Evolutionary conservation across 768 basidiomycete genomes (phyloP).

Genomic region (Galerina sulciceps): DNA sequence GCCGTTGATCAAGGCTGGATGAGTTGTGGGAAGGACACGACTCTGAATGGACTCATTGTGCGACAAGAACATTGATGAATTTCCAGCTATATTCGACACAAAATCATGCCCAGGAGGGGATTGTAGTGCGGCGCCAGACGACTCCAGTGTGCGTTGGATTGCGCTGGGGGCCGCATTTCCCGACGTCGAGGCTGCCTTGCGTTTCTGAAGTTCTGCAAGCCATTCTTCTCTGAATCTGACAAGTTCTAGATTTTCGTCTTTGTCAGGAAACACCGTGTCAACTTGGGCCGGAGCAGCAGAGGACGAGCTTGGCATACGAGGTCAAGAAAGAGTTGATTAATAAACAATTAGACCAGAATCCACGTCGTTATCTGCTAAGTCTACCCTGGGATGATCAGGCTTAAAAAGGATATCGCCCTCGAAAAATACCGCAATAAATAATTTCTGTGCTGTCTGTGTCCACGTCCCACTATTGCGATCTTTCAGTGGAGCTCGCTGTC

Average conservation of each 20-base stretch:
- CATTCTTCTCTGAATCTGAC: constrained; percentile 73
- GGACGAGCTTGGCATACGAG: constrained; percentile 24
- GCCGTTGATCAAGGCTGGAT: constrained; percentile 31
- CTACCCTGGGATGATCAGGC: not conserved
- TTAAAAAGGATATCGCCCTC: constrained; percentile 5
- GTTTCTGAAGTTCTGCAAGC: constrained; percentile 64
- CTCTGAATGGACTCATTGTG: not conserved
- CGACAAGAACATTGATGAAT: not conserved
- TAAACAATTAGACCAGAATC: constrained; percentile 3
- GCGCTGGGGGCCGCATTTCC: not conserved
- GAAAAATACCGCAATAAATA: not conserved
- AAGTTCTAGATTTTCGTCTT: constrained; percentile 64
- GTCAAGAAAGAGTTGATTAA: constrained; percentile 11
- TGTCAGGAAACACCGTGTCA: constrained; percentile 18
- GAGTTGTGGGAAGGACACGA: constrained; percentile 11
- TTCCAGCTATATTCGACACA: not conserved
- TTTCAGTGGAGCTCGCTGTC: not conserved
- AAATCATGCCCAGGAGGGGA: not conserved
- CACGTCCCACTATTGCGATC: constrained; percentile 20
- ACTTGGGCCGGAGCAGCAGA: constrained; percentile 12
- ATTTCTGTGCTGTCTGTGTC: constrained; percentile 6
- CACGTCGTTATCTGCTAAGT: constrained; percentile 24
- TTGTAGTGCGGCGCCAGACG: not conserved
- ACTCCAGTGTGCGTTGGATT: not conserved
- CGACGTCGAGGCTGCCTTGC: constrained; percentile 24